Base-by-base conservation (phyloP, 441 rosid species). In the Pelargonium myrrhifolium region DNA sequence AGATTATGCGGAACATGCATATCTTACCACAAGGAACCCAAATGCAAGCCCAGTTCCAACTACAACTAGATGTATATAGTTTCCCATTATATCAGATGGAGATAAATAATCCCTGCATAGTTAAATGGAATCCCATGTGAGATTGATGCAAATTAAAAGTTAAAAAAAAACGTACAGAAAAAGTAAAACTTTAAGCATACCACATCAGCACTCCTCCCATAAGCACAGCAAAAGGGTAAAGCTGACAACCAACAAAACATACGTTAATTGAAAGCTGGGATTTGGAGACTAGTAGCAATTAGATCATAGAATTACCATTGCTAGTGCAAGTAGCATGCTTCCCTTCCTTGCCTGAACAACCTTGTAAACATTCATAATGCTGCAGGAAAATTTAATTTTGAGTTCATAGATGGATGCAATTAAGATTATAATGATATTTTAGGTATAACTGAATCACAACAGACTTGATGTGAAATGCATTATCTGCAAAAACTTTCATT, bases 21-120 rank as follows among this genome's bases (percentile, higher is more conserved):
- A 64, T 68, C 90, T 75, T 87, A 94, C 99, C 99, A 94, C 99
- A 61, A 92, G 91, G 80, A 94, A 94, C 45, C 99, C 99, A 79
- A 92, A 94, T 42, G 99, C 96, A 79, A 94, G 97, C 74, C 99
- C 98, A 68, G 98, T 92, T 79, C 98, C 99, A 61, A 88, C 26
- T 5, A 94, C 75, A 72, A 94, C 93, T 31, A 94, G 76, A 83
- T 94, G 99, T 65, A 98, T 97, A 76, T 94, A 92, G 75, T 75
- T 85, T 67, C 78, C 78, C 69, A 92, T 77, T 63, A 94, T 66
- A 78, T 89, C 91, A 51, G 86, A 73, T 42, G 97, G 94, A 59
- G 99, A 92, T 75, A 94, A 73, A 83, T 85, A 88, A 80, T 94
- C 93, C 98, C 99, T 94, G 82, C 68, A 79, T n/a, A 45, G 72